Evolutionary conservation across 371 early-diverging fungal genomes (phyloP).

Genomic region (Cokeromyces recurvatus): DNA sequence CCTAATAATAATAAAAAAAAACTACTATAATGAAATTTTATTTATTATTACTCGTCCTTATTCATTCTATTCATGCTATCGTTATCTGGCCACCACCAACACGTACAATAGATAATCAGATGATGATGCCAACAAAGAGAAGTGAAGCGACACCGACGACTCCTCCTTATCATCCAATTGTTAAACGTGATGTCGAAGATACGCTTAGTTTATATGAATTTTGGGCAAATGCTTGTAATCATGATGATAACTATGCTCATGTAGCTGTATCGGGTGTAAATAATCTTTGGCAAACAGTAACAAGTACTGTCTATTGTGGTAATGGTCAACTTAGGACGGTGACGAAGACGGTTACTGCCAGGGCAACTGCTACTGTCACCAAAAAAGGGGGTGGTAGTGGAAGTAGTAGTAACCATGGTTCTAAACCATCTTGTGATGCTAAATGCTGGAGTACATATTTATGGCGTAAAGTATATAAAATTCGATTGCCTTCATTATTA

Average conservation of each 20-base stretch:
- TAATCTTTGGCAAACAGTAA: conserved; percentile 22
- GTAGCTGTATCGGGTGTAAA: conserved; percentile 15
- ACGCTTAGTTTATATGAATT: conserved; percentile 21
- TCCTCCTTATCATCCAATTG: too few species aligned
- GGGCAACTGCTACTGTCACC: conserved; percentile 2
- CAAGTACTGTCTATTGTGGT: conserved; percentile 25
- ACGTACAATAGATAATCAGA: conserved; percentile 7
- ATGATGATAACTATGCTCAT: conserved; percentile 6
- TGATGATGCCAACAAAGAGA: too few species aligned
- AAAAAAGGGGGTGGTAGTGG: conserved; percentile 2
- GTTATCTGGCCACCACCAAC: conserved; percentile 13
- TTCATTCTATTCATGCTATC: conserved; percentile 1
- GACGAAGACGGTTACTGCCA: conserved; percentile 22
- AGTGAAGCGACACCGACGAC: too few species aligned
- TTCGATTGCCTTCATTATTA: background rate
- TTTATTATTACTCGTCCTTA: background rate
- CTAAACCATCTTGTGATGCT: conserved; percentile 8
- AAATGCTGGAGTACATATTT: conserved; percentile 28
- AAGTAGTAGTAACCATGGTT: background rate
- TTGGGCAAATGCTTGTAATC: conserved; percentile 19
- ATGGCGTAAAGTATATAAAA: conserved; percentile 24
- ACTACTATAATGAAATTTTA: too few species aligned
- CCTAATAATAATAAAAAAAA: too few species aligned
- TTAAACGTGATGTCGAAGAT: conserved; percentile 24
- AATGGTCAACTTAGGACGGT: conserved; percentile 19